Conservation (phyloP, 176 grass and related monocot genomes). For the Poa annua region DNA sequence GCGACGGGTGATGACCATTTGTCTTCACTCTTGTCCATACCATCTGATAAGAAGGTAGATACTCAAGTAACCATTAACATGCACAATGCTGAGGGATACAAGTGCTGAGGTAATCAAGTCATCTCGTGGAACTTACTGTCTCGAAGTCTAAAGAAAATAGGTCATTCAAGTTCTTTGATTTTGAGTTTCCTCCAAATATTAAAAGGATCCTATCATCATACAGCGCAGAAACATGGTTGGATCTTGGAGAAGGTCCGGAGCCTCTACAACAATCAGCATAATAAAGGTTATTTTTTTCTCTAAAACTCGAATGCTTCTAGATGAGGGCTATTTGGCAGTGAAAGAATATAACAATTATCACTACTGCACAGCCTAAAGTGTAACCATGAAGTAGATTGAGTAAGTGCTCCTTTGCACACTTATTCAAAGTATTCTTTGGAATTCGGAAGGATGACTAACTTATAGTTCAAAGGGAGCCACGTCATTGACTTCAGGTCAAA, state of each 20-base stretch:
- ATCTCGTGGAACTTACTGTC: conserved; percentile 66
- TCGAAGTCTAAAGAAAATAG: conserved; percentile 95
- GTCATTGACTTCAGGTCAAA: conserved; percentile 88
- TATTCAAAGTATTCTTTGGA: conserved; percentile 18
- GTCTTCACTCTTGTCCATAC: conserved; percentile 93
- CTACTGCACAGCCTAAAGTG: conserved; percentile 2
- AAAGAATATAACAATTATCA: background rate
- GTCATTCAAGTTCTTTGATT: conserved; percentile 93
- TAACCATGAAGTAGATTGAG: conserved; percentile 4
- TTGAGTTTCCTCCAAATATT: conserved; percentile 92
- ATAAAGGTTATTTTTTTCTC: background rate
- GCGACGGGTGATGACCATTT: conserved; percentile 74
- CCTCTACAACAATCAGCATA: conserved; percentile 63
- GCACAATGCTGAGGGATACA: background rate
- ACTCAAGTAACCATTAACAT: conserved; percentile 3
- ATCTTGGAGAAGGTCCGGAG: conserved; percentile 85
- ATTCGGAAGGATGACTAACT: conserved; percentile 50
- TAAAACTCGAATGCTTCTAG: background rate
- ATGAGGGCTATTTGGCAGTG: conserved; percentile 4
- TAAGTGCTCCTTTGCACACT: conserved; percentile 2
- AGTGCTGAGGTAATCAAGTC: conserved; percentile 7
- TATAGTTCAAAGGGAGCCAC: conserved; percentile 99
- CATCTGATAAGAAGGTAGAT: conserved; percentile 65
- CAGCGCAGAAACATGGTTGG: conserved; percentile 75
- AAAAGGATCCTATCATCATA: conserved; percentile 88